Base-by-base conservation (phyloP, 2,329 filamentous ascomycete species). In the Xenoacremonium recifei region DNA sequence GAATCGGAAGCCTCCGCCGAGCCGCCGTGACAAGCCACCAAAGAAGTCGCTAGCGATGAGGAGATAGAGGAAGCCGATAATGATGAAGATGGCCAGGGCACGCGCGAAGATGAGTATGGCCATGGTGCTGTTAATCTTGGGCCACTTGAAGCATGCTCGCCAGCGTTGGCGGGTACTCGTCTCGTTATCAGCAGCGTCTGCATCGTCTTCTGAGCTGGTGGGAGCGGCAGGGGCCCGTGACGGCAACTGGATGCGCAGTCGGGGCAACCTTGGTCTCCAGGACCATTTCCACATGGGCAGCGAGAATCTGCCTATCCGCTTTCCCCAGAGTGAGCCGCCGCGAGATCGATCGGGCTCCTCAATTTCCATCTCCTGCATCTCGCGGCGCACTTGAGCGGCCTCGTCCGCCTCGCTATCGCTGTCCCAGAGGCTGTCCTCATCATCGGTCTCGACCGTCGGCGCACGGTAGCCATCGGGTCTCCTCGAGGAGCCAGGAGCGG, bases 331-430 rank as follows among this genome's bases (percentile, higher is more conserved):
- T 39, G 70, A 60, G 3, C 69, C 72, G 18, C 71, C 62, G 21
- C 67, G 64, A 40, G 67, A 55, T 44, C 65, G 60, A 36, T 69
- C 64, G 20, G 82, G 80, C 53, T 95, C 89, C 57, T 89, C 79
- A 31, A 95, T 80, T 54, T 95, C 89, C 77, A 95, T 83, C 76
- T 96, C 87, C 60, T 95, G 82, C 71, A 97, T 85, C 67, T 93
- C 88, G 52, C 85, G 79, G 49, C 88, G 82, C 55, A 93, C 76
- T 49, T 83, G 80, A 21, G 79, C 80, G 27, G 80, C 80, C 51
- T 87, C 77, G 21, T 65, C 62, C 36, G 70, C 69, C 10, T 70
- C 70, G 17, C 65, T 69, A 20, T 73, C 69, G 67, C 64, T 71
- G 70, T 76, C 65, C 66, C 79, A 71, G 19, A 73, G 60, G 51